Evolutionary conservation across 768 basidiomycete species (phyloP).

Genomic region (Lactifluus subvellereus): DNA sequence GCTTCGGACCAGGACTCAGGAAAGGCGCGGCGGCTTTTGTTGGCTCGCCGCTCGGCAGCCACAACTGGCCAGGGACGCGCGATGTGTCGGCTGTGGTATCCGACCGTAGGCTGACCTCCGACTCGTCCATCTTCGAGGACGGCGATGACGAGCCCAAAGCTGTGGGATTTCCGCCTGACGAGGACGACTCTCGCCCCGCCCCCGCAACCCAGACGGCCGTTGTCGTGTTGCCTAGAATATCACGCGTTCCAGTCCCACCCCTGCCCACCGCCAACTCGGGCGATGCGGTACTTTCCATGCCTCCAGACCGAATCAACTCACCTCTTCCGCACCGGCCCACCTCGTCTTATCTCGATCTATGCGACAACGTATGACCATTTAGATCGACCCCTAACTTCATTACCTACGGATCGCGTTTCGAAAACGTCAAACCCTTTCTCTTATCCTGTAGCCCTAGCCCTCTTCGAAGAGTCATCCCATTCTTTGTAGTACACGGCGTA

Average conservation of each 20-base stretch:
- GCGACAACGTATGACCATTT: neutral
- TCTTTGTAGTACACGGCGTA: neutral
- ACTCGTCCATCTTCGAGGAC: slow-evolving; percentile 4
- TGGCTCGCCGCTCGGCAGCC: neutral
- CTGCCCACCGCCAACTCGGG: neutral
- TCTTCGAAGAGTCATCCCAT: neutral
- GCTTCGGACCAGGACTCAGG: slow-evolving; percentile 14
- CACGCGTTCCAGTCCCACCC: neutral
- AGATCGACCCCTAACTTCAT: neutral
- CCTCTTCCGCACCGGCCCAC: slow-evolving; percentile 14
- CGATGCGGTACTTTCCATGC: neutral
- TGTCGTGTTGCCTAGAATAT: neutral
- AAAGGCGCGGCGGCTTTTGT: neutral
- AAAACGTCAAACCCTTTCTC: neutral
- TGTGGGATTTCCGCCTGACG: neutral
- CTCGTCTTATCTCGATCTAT: neutral
- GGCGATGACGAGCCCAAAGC: neutral
- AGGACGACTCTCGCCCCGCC: neutral
- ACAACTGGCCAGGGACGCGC: neutral
- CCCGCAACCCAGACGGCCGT: neutral
- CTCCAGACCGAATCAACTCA: neutral
- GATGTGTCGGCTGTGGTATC: neutral
- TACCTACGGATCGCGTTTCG: neutral
- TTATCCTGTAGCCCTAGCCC: slow-evolving; percentile 6
- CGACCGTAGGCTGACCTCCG: slow-evolving; percentile 8